These are phyloP conservation scores for Leishmania mexicana DNA, from an alignment of 208 protist genomes.

Conservation along the genomic window DNA sequence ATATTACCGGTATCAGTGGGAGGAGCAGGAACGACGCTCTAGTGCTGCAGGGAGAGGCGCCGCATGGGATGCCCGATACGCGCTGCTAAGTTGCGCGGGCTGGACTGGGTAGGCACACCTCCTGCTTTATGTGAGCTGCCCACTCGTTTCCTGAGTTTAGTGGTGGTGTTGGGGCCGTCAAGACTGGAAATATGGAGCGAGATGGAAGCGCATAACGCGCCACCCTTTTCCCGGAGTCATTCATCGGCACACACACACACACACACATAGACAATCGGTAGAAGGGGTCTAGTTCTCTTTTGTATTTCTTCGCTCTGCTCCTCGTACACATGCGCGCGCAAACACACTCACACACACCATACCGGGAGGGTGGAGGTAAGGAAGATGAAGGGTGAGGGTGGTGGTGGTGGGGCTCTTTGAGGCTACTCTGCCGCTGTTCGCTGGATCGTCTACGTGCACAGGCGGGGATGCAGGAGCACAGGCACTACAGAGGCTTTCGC, in stretches of 20 bases:
- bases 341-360: background rate
- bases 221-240: background rate
- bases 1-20: conserved; percentile 32
- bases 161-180: background rate
- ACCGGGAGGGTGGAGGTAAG: background rate
- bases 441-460: background rate
- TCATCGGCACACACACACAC: background rate
- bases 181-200: background rate
- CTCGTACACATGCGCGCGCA: background rate
- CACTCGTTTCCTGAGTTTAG: background rate
- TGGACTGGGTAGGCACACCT: background rate
- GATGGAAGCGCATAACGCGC: background rate
- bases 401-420: background rate
- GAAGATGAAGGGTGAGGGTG: background rate
- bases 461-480: background rate
- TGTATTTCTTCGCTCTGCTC: background rate
- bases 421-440: background rate
- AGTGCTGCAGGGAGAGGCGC: conserved; percentile 18
- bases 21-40: conserved; percentile 24
- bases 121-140: background rate
- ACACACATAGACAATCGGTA: background rate
- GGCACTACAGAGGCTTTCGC: background rate
- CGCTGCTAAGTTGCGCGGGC: conserved; percentile 23
- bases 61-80: conserved; percentile 34
- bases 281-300: background rate